A percentile compares a stretch with the other conserved stretches of the same genome.
phyloP scores from a whole-genome alignment of 352 stramenopile species.

The Phytophthora fragariaefolia region DNA sequence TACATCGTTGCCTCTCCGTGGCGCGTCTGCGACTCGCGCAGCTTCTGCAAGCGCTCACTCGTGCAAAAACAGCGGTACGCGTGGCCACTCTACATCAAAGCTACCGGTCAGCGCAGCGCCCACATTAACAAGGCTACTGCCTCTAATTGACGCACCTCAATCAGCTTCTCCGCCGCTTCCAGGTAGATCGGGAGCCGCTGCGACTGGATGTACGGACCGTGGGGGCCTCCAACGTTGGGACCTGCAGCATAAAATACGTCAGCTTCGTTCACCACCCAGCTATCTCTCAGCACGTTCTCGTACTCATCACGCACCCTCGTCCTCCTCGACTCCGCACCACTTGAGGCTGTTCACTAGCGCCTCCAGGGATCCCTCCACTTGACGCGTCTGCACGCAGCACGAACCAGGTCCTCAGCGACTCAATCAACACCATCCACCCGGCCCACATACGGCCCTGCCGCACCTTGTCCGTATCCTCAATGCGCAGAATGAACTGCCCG shows the following conservation, averaged over 20 bases:
- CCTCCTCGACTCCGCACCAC: slow-evolving; percentile 97
- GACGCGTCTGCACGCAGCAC: slow-evolving; percentile 57
- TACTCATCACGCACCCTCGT: slow-evolving; percentile 88
- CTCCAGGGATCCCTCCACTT: slow-evolving; percentile 87
- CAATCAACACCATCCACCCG: too few species aligned
- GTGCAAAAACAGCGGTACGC: slow-evolving; percentile 98
- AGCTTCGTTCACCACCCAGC: not conserved
- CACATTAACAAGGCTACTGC: too few species aligned
- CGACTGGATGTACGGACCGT: slow-evolving; percentile 97
- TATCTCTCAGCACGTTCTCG: too few species aligned
- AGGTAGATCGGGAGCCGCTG: slow-evolving; percentile 95
- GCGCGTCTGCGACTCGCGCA: slow-evolving; percentile 90
- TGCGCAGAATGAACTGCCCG: slow-evolving; percentile 91
- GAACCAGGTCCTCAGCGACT: slow-evolving; percentile 11
- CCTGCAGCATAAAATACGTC: slow-evolving; percentile 45
- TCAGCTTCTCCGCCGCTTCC: slow-evolving; percentile 88
- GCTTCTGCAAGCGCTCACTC: slow-evolving; percentile 93
- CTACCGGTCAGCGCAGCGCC: too few species aligned
- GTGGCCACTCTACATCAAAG: slow-evolving; percentile 71
- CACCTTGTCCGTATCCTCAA: slow-evolving; percentile 94
- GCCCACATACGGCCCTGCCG: too few species aligned
- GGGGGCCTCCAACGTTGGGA: slow-evolving; percentile 88
- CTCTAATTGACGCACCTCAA: slow-evolving; percentile 80
- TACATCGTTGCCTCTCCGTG: slow-evolving; percentile 96
- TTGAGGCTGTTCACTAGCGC: slow-evolving; percentile 88